phyloP scores from a whole-genome alignment of 2,329 filamentous ascomycete genomes.

The Macrophomina pseudophaseolina region DNA sequence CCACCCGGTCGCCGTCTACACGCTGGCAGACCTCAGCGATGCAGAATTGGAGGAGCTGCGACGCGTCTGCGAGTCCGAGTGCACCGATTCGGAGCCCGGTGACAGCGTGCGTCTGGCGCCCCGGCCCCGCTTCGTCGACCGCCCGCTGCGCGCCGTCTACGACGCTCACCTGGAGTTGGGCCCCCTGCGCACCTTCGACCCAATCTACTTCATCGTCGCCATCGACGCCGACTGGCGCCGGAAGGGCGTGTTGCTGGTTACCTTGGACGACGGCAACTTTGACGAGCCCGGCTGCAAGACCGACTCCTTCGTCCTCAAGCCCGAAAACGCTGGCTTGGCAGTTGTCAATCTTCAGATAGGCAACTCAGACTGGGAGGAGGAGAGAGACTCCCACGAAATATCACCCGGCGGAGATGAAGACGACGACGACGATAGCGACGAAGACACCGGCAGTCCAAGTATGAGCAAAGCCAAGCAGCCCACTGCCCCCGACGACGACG shows the following conservation, averaged over 20 bases:
- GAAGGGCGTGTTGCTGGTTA: not conserved
- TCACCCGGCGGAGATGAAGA: not conserved
- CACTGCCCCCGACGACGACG: not conserved
- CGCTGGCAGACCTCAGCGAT: not conserved
- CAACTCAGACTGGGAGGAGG: not conserved
- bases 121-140: not conserved
- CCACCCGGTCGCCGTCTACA: not conserved
- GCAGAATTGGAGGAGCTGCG: not conserved
- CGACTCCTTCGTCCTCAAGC: not conserved
- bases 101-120: not conserved
- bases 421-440: not conserved
- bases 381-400: not conserved
- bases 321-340: not conserved
- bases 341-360: not conserved
- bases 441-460: too few species aligned
- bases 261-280: not conserved
- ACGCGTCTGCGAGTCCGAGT: not conserved
- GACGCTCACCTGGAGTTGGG: not conserved
- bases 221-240: not conserved
- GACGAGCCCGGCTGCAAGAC: not conserved
- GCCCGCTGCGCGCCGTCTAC: not conserved
- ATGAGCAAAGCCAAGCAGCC: too few species aligned
- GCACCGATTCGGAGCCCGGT: not conserved
- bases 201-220: slow-evolving; percentile 3
- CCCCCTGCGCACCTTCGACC: not conserved